These are phyloP conservation scores for Phanerochaete carnosa DNA, from an alignment of 768 basidiomycete species.

Conservation along the genomic window DNA sequence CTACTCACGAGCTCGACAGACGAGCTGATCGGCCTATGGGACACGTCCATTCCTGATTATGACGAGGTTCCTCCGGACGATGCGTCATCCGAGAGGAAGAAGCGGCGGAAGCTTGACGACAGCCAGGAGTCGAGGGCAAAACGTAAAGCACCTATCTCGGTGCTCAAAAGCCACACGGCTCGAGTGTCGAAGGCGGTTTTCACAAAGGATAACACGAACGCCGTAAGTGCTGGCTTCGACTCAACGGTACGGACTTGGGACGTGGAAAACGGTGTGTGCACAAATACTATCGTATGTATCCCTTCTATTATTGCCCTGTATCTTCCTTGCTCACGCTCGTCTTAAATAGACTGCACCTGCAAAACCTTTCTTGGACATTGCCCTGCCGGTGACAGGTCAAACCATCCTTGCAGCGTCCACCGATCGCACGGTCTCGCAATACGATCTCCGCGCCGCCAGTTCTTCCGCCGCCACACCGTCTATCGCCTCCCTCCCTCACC, in stretches of 20 bases:
- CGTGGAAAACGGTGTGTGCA: slow-evolving; percentile 69
- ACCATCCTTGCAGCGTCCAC: slow-evolving; percentile 62
- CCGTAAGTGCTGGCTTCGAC: slow-evolving; percentile 83
- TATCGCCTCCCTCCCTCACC: slow-evolving; percentile 48
- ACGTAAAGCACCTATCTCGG: slow-evolving; percentile 65
- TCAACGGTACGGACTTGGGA: slow-evolving; percentile 92
- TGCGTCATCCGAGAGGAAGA: slow-evolving; percentile 41
- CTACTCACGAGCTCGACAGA: slow-evolving; percentile 90
- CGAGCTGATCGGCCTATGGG: slow-evolving; percentile 78
- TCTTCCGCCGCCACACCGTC: slow-evolving; percentile 30
- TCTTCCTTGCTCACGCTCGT: background rate
- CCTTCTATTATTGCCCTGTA: background rate
- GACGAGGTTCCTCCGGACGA: slow-evolving; percentile 61
- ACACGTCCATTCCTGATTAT: slow-evolving; percentile 51
- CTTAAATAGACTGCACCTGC: slow-evolving; percentile 56
- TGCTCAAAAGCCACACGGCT: slow-evolving; percentile 81
- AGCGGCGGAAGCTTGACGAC: slow-evolving; percentile 53
- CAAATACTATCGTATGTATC: slow-evolving; percentile 60
- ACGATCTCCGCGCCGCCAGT: slow-evolving; percentile 55
- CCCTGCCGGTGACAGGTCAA: slow-evolving; percentile 39
- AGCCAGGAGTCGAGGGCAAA: slow-evolving; percentile 35
- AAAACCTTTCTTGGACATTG: slow-evolving; percentile 71
- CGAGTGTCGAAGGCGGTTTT: slow-evolving; percentile 77
- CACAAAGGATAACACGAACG: slow-evolving; percentile 33
- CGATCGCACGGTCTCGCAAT: slow-evolving; percentile 70